Evolutionary conservation across 192 early-diverging fungal genomes (phyloP), one percentile per base, ranked within the genome.

Genomic region (Backusella tarrabulga): DNA sequence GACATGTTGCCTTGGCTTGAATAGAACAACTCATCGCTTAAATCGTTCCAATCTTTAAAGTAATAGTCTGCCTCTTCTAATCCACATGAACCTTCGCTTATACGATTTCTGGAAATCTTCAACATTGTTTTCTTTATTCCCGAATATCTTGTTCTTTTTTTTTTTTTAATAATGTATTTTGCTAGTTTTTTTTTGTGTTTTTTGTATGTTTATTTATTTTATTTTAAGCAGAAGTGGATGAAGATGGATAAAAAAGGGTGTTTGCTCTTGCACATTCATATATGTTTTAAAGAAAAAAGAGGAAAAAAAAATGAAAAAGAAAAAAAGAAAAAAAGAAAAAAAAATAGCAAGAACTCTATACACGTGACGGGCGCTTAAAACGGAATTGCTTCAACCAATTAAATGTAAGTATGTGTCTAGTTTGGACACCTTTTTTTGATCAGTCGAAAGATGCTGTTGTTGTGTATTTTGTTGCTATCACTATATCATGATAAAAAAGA

Each of bases 101-200:
- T 56, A 56, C 54, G 54, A 56, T 11, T 56, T 56, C 54, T 56
- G 54, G 54, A 56, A 23, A 56, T 56, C 54, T 56, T 56, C 54
- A 56, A 56, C 54, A 56, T 32, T 56, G 19, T 56, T 56, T 56
- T 56, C 23, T 63, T 63, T 63, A 63, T 63, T 63, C 71, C 71
- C 40, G 50, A 41, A 8, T 50, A 0, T 50, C 12, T 46, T 7
- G 41, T 11, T 52, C 6, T 34, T 63, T 40, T 56, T 60, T 8
- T 44, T 19, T 46, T 40, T 74, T 52, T 1, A 12, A 63, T 63
- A 29, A 11, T 29, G 21, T 63, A 14, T 73, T 56, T 56, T 14
- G 42, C 3, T 71, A 15, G 26, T 36, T 74, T 74, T 34, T 60
- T 74, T 60, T 34, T 73, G 46, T 46, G 36, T 26, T 74, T 74